Evolutionary conservation across 306 rosid species (phyloP), one percentile per base, ranked within the genome.

Genomic region (Prunus mongolica): DNA sequence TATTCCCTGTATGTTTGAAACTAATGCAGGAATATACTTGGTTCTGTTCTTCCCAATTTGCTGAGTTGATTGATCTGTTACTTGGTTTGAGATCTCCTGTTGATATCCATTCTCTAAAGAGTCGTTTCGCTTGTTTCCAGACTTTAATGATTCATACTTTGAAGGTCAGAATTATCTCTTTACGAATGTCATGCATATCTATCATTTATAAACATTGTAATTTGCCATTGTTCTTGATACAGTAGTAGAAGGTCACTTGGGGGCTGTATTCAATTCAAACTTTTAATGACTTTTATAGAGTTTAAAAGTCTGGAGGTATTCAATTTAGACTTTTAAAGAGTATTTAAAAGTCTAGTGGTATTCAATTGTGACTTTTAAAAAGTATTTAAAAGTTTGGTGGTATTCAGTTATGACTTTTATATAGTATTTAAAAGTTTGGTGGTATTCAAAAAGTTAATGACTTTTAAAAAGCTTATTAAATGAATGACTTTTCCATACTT

Each of bases 21-120:
- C 84, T 84, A 77, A 27, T 86, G 86, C 97, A 95, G 98, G 97
- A 86, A 61, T 92, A 90, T 72, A 66, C 83, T 41, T 72, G 82
- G 77, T 86, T 88, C 84, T 74, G 86, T 74, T 89, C 91, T 81
- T 70, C 89, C 34, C 86, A 81, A 60, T 88, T 81, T 70, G 73
- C 55, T 34, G 93, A 90, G 82, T 78, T 92, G 71, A 86, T 87
- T 70, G 92, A 90, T 80, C 74, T 90, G 79, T 79, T 95, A 64
- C 86, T 84, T 65, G 81, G 81, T 78, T 72, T 85, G 79, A 88
- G 89, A 71, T 76, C 93, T 83, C 86, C 97, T 45, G 78, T 72
- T 65, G 88, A 86, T 66, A 65, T 82, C 81, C 56, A 78, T 38
- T 81, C 88, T 71, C 96, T 90, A 65, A 80, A 85, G 80, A 88